Percentiles rank a stretch among this genome's conserved stretches.
Evolutionary conservation across 495 filamentous ascomycete species (phyloP).

Genomic region (Ascobolus immersus): DNA sequence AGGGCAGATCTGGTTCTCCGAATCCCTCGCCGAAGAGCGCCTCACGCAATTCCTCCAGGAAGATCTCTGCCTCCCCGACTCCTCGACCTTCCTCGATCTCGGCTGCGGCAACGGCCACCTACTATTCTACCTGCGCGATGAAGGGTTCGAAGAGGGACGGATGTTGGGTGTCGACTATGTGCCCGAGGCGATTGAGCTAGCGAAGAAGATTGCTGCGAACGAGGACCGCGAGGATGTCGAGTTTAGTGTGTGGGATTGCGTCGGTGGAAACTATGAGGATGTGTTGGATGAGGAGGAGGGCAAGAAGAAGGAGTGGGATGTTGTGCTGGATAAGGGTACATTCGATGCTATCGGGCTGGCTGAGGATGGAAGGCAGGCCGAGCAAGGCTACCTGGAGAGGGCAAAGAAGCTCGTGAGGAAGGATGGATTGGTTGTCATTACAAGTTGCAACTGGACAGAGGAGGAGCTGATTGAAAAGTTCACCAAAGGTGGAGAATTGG

Average conservation of each 20-base stretch:
- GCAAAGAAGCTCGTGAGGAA: conserved; percentile 37
- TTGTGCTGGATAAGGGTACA: conserved; percentile 86
- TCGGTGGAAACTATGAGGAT: conserved; percentile 54
- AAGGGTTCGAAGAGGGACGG: conserved; percentile 15
- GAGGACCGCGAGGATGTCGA: conserved; percentile 21
- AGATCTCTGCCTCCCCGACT: conserved; percentile 7
- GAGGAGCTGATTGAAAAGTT: conserved; percentile 38
- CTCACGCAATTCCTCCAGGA: conserved; percentile 29
- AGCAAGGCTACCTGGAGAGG: conserved; percentile 45
- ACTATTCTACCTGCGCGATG: conserved; percentile 44
- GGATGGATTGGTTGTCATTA: conserved; percentile 55
- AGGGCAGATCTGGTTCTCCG: conserved; percentile 54
- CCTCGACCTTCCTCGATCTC: conserved; percentile 36
- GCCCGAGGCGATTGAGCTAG: conserved; percentile 40
- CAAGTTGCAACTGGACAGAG: conserved; percentile 96
- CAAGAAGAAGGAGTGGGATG: conserved; percentile 26
- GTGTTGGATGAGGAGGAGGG: conserved; percentile 30
- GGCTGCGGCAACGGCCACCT: conserved; percentile 86
- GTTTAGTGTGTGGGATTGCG: too few species aligned
- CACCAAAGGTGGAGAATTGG: conserved; percentile 9
- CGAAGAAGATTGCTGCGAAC: conserved; percentile 22
- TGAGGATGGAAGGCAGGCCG: conserved; percentile 26
- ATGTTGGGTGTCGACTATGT: conserved; percentile 85
- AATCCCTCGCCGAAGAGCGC: conserved; percentile 38
- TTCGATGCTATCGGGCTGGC: conserved; percentile 76